Evolutionary conservation across 2,329 filamentous ascomycete species (phyloP), one percentile per base, ranked within the genome.

Genomic region (Clonostachys sp.): DNA sequence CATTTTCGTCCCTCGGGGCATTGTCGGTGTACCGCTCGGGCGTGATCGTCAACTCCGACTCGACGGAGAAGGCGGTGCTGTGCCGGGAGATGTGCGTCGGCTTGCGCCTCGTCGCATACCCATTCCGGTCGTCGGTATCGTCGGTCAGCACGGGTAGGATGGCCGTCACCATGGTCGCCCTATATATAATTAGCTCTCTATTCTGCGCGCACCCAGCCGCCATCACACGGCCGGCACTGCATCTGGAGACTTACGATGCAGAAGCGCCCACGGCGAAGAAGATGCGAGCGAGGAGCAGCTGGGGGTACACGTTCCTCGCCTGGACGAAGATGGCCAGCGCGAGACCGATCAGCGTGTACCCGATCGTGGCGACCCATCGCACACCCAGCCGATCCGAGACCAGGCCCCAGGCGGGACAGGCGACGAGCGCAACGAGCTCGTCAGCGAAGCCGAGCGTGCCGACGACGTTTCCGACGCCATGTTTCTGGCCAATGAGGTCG

Each of bases 161-260:
- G 5, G 94, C 94, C 9, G 94, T 97, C 17, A 99, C 94, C 94
- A 99, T 99, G 2, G 94, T 97, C 13, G 91, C 80, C 6, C 79
- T 83, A n/a, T 5, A 3, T n/a, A 8, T n/a, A 8, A 3, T 39
- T 39, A 39, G 12, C 36, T 39, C n/a, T 18, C 17, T 39, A 7
- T 4, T 39, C 4, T 47, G n/a, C n/a, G 24, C 16, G 17, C 12
- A 39, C 36, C 36, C 36, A n/a, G 36, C 17, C 36, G 36, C 36
- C 7, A 39, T 4, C 36, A n/a, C 36, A n/a, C 36, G 36, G 14
- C 36, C n/a, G 2, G 3, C 14, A 7, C 14, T 1, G 20, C 41
- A n/a, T 16, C 24, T 5, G 10, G 6, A 9, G 6, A 65, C 78
- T 70, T 61, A 91, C 77, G 88, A 84, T 18, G 92, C 94, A n/a